A percentile compares a stretch with the other conserved stretches of the same genome.
Evolutionary conservation across 1,139 yeast species (phyloP).

Genomic region (Suhomyces atakaporum): DNA sequence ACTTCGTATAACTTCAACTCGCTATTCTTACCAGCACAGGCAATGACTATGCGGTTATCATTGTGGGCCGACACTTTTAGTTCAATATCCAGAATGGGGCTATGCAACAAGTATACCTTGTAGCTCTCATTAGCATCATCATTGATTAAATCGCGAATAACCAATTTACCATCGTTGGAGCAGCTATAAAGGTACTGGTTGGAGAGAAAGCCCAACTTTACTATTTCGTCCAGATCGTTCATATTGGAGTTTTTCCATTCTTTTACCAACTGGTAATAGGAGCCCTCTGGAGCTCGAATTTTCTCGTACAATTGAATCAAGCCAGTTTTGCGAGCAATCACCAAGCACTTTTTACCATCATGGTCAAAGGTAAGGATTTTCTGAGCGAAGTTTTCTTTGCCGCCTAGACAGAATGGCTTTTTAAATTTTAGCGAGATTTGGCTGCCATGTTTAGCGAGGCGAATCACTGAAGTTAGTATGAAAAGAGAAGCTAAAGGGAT

Average conservation of each 20-base stretch:
- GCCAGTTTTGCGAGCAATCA: conserved; percentile 32
- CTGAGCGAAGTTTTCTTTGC: conserved; percentile 22
- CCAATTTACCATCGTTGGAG: conserved; percentile 45
- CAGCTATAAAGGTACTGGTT: conserved; percentile 42
- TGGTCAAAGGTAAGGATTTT: conserved; percentile 24
- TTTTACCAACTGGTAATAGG: conserved; percentile 22
- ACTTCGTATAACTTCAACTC: conserved; percentile 38
- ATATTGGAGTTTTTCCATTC: conserved; percentile 34
- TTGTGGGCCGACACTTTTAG: conserved; percentile 12
- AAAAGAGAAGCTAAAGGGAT: too few species aligned
- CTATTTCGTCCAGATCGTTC: conserved; percentile 28
- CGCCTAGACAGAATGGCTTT: conserved; percentile 21
- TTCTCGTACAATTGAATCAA: conserved; percentile 34
- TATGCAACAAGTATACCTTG: conserved; percentile 31
- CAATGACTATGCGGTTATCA: conserved; percentile 22
- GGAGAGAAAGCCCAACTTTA: conserved; percentile 34
- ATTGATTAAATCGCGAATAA: conserved; percentile 45
- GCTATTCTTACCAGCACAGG: conserved; percentile 49
- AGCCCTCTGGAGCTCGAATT: conserved; percentile 5
- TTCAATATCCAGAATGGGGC: conserved; percentile 38
- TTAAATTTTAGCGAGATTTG: conserved; percentile 13
- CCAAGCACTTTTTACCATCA: conserved; percentile 25
- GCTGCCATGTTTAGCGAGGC: conserved; percentile 11
- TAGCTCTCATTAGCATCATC: conserved; percentile 40
- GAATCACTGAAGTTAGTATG: conserved; percentile 8